phyloP scores from a whole-genome alignment of 2,329 filamentous ascomycete species.

The Fusarium siculi region DNA sequence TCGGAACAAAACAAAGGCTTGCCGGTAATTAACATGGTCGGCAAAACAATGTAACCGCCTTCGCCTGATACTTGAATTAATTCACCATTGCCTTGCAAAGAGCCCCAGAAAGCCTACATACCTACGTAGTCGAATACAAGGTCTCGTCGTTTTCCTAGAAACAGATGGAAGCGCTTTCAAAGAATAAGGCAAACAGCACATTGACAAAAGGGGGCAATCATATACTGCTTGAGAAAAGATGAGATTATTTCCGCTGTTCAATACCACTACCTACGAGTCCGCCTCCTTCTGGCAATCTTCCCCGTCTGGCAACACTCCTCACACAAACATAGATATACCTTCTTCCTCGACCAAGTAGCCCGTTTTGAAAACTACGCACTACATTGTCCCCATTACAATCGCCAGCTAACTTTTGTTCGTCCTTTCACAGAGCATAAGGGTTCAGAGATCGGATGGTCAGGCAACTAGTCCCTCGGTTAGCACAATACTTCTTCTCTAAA shows the following conservation, averaged over 20 bases:
- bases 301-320: slow-evolving; percentile 18
- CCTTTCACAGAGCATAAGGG: slow-evolving; percentile 72
- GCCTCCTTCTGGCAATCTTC: slow-evolving; percentile 32
- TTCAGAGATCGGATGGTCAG: slow-evolving; percentile 86
- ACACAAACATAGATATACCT: slow-evolving; percentile 16
- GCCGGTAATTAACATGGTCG: neutral
- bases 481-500: neutral
- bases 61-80: neutral
- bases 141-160: neutral
- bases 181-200: neutral
- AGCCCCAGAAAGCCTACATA: neutral
- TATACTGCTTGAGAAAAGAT: slow-evolving; percentile 23
- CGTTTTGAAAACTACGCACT: slow-evolving; percentile 14
- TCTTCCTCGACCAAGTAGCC: slow-evolving; percentile 13
- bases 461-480: slow-evolving; percentile 64
- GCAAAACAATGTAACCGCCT: neutral
- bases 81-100: neutral
- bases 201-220: neutral
- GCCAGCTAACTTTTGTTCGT: slow-evolving; percentile 23
- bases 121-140: neutral
- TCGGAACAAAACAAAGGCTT: neutral
- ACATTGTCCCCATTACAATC: slow-evolving; percentile 18
- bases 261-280: slow-evolving; percentile 20
- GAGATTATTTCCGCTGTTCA: slow-evolving; percentile 36
- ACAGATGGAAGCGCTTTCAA: neutral